Conservation (phyloP, 148 eudicot species). For the Nyssa sinensis region DNA sequence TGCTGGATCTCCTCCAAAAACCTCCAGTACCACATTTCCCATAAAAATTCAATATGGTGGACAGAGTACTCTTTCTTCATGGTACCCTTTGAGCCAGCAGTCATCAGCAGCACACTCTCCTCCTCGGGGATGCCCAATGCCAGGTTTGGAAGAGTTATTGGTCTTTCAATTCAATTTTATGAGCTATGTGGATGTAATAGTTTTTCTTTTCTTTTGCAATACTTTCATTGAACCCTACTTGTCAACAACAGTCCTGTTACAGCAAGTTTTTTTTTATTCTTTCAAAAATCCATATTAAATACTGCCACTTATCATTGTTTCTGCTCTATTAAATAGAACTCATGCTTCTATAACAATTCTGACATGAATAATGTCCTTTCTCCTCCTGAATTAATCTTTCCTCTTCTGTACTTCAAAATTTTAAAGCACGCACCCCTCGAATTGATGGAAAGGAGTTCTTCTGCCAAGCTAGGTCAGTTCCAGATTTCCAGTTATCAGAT, state of each 20-base stretch:
- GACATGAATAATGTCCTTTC: background rate
- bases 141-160: conserved; percentile 47
- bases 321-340: background rate
- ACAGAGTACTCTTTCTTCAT: conserved; percentile 57
- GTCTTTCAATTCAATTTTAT: background rate
- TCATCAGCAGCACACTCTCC: conserved; percentile 97
- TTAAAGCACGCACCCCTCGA: conserved; percentile 68
- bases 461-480: conserved; percentile 80
- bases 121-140: conserved; percentile 59
- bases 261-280: no score
- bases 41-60: conserved; percentile 55
- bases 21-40: no score
- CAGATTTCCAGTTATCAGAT: background rate
- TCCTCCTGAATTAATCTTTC: conserved; percentile 10
- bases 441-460: conserved; percentile 92
- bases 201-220: no score
- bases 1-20: conserved; percentile 67
- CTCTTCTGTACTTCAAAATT: conserved; percentile 9
- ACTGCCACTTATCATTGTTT: no score
- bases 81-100: conserved; percentile 91
- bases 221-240: background rate
- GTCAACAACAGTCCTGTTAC: no score
- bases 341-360: background rate
- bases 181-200: no score
- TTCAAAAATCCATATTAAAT: no score